Base-by-base conservation (phyloP, 2,329 filamentous ascomycete genomes). In the Huntiella decipiens region DNA sequence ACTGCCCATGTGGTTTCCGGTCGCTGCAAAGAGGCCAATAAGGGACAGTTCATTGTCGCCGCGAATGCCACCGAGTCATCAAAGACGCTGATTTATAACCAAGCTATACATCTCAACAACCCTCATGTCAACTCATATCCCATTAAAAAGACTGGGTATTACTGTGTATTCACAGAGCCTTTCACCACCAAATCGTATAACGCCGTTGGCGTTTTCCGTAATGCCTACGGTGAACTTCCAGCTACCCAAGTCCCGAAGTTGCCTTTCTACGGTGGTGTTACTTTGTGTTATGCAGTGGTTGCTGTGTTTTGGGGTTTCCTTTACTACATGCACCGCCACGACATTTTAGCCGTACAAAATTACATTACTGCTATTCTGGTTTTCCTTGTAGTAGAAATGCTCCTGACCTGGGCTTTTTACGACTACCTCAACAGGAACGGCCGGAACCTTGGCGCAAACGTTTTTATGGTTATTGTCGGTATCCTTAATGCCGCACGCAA, bases 341-440 rank as follows among this genome's bases (percentile, higher is more conserved):
- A 98, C 61, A 96, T 98, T 51, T 77, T 98, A 57, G 81, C 92
- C 12, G 91, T 98, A 2, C 91, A 98, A 62, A 98, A 98, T 60
- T 98, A 98, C 61, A 96, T 98, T 55, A 98, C 91, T 0, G 88
- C 91, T 7, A 98, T 96, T 50, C 68, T 98, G 43, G 76, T 91
- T 44, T 98, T 98, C 64, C 66, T 98, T 38, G 84, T 96, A 12
- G 64, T 96, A 12, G 91, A 98, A 61, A 94, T 96, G 78, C 68
- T 96, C 57, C 87, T 96, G 74, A 98, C 91, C 2, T 98, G 91
- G 91, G 86, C 85, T 38, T 98, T 93, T 66, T 98, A 96, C 61
- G 91, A 98, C 63, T 96, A 83, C 60, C 77, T 93, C 58, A 98
- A 98, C 61, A 74, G 81, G 35, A 77, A 94, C 57, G 91, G 91